These are phyloP conservation scores for Tolypocladium paradoxum DNA, from an alignment of 2,329 filamentous ascomycete genomes.

Conservation along the genomic window DNA sequence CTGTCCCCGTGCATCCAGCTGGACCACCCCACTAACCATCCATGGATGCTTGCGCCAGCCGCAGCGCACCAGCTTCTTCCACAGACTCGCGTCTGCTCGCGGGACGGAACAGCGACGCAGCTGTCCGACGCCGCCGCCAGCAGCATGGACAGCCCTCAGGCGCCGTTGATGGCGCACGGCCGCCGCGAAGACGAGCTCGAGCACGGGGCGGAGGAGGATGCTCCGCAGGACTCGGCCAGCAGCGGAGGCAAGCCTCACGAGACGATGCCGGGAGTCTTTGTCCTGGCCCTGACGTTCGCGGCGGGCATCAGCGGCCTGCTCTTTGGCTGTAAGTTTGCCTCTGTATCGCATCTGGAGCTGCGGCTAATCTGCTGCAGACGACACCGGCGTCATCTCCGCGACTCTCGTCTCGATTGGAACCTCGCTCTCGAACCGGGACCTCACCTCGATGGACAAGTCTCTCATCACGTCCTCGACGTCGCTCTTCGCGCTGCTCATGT, in stretches of 20 bases:
- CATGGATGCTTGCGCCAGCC: too few relatives aligned
- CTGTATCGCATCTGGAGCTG: neutral
- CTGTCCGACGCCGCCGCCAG: neutral
- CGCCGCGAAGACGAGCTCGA: conserved; percentile 18
- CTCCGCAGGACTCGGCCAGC: conserved; percentile 9
- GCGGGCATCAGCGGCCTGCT: conserved; percentile 57
- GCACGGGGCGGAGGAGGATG: conserved; percentile 16
- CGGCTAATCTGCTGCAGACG: conserved; percentile 31
- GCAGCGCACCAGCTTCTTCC: too few relatives aligned
- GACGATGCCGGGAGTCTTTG: conserved; percentile 35
- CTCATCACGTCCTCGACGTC: conserved; percentile 61
- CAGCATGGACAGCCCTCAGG: conserved; percentile 25
- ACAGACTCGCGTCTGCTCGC: neutral
- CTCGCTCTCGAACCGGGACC: conserved; percentile 43
- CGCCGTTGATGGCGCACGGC: conserved; percentile 24
- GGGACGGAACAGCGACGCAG: neutral
- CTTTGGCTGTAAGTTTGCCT: conserved; percentile 50
- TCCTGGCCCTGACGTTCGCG: conserved; percentile 52
- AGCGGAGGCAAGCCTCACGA: conserved; percentile 17
- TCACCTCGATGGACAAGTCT: conserved; percentile 57
- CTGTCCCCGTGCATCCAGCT: too few relatives aligned
- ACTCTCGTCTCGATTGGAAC: conserved; percentile 54
- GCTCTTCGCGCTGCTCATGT: conserved; percentile 53
- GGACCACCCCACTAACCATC: too few relatives aligned
- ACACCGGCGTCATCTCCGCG: conserved; percentile 59